These are phyloP conservation scores for Diaporthe humulicola DNA, from an alignment of 2,329 filamentous ascomycete genomes.

Conservation along the genomic window DNA sequence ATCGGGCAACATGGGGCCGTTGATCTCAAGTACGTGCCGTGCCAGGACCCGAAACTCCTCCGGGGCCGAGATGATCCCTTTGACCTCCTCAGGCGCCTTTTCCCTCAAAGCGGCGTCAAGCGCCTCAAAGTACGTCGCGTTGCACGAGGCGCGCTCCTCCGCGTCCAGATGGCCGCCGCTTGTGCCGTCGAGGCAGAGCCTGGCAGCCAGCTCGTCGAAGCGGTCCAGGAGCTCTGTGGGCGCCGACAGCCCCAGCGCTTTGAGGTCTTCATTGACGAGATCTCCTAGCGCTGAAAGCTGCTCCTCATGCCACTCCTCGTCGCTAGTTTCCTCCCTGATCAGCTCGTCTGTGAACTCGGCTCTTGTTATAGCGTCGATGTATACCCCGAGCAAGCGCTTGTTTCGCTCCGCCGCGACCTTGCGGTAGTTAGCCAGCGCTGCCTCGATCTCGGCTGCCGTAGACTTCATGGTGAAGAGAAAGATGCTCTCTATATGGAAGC, in stretches of 20 bases:
- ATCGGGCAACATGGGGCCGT: not conserved
- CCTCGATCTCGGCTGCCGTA: not conserved
- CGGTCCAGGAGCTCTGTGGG: not conserved
- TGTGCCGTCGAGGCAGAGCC: not conserved
- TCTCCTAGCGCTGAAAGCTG: not conserved
- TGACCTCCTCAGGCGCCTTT: not conserved
- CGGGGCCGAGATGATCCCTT: not conserved
- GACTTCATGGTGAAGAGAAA: not conserved
- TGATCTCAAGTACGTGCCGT: not conserved
- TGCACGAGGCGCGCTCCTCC: not conserved
- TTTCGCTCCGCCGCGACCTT: not conserved
- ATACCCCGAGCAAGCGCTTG: not conserved
- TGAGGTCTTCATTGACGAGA: not conserved
- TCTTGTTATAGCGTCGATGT: not conserved
- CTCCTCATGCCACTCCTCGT: not conserved
- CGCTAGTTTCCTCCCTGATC: not conserved
- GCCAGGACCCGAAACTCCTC: not conserved
- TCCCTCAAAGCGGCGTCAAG: not conserved
- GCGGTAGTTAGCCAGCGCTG: not conserved
- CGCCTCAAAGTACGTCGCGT: not conserved
- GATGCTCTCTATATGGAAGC: not conserved
- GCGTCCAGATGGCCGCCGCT: not conserved
- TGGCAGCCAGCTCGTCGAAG: not conserved
- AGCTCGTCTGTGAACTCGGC: not conserved
- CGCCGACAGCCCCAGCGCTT: not conserved